Percentiles rank a stretch among this genome's conserved stretches.
phyloP scores from a whole-genome alignment of 176 grass and related monocot species.

The Chloris gayana region DNA sequence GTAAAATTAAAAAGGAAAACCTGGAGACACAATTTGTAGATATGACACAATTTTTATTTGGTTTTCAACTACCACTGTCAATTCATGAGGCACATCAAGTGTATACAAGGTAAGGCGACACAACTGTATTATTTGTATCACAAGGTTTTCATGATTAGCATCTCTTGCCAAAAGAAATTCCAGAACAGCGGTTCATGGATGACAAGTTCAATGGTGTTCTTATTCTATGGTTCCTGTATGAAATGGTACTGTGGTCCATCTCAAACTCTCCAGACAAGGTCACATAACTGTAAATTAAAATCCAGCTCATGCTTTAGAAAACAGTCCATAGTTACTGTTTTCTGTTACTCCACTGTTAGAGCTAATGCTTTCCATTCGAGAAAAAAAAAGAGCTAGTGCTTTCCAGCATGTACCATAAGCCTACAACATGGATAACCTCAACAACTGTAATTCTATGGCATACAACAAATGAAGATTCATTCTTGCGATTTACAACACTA shows the following conservation, averaged over 20 bases:
- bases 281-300: background rate
- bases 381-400: background rate
- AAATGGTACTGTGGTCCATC: background rate
- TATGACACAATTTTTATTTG: background rate
- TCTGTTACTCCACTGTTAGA: background rate
- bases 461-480: background rate
- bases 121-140: background rate
- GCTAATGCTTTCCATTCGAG: no score
- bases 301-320: background rate
- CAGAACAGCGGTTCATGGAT: background rate
- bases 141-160: background rate
- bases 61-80: background rate
- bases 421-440: background rate
- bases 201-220: background rate
- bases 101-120: background rate
- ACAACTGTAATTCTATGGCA: background rate
- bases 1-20: conserved; percentile 20
- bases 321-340: background rate
- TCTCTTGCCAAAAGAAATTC: background rate
- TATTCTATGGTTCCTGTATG: background rate
- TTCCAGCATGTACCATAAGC: background rate
- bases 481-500: background rate
- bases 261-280: background rate
- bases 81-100: background rate
- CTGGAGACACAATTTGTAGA: background rate